A percentile compares a stretch with the other conserved stretches of the same genome.
Evolutionary conservation across 805 yeast species (phyloP).

Genomic region (Saccharomycopsis fermentans): DNA sequence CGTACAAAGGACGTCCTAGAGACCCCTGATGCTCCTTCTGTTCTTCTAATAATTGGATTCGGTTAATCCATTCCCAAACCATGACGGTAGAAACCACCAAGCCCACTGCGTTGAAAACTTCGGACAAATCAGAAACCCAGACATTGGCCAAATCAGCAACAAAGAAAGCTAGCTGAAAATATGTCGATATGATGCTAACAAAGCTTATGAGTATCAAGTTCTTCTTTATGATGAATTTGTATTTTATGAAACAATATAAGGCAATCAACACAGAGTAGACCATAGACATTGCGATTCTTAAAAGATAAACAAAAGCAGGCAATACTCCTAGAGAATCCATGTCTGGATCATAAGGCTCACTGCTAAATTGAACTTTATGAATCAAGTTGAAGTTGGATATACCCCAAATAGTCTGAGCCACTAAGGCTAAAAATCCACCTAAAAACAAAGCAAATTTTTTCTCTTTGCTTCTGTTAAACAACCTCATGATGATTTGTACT

Average conservation of each 20-base stretch:
- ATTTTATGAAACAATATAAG: conserved; percentile 43
- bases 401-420: conserved; percentile 63
- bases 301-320: conserved; percentile 65
- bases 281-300: conserved; percentile 61
- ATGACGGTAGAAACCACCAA: conserved; percentile 61
- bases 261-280: conserved; percentile 57
- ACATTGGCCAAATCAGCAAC: conserved; percentile 66
- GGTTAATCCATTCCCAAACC: conserved; percentile 82
- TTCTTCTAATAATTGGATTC: conserved; percentile 47
- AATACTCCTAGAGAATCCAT: conserved; percentile 44
- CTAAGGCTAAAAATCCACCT: conserved; percentile 43
- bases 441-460: conserved; percentile 49
- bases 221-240: conserved; percentile 39
- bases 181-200: conserved; percentile 43
- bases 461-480: conserved; percentile 59
- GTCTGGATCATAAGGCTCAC: conserved; percentile 25
- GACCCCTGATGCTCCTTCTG: conserved; percentile 59
- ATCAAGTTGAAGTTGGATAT: conserved; percentile 39
- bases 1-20: conserved; percentile 65
- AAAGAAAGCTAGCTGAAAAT: conserved; percentile 58
- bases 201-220: conserved; percentile 46
- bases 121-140: conserved; percentile 68
- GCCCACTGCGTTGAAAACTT: conserved; percentile 62
- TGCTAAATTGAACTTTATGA: conserved; percentile 21
- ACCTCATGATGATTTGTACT: conserved; percentile 59